Evolutionary conservation across 2,329 filamentous ascomycete genomes (phyloP), one percentile per base, ranked within the genome.

Genomic region (Tolypocladium nubicola): DNA sequence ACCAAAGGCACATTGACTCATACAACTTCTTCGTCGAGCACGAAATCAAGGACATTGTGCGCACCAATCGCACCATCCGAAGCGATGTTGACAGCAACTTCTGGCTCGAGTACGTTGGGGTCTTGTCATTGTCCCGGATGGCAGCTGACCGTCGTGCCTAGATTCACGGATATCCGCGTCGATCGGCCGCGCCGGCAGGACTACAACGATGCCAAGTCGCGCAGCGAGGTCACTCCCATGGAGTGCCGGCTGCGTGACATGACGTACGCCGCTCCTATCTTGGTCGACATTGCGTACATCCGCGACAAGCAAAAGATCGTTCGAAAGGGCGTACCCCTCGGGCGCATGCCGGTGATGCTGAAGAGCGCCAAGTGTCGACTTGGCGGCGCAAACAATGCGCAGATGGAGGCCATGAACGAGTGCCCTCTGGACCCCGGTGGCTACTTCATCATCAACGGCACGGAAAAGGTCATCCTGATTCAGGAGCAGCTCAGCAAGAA

Each of bases 401-500:
- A 96, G 67, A 96, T 97, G 92, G 90, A 90, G 60, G 76, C 86
- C 53, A 87, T 97, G 79, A 94, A 96, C 67, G 94, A 99, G 75
- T 99, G 94, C 67, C 90, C 94, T 16, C 79, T 99, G 45, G 94
- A 99, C 68, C 94, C 95, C 1, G 94, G 94, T 61, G 94, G 94
- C 55, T 99, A 99, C 72, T 99, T 99, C 67, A 94, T 99, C 67
- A 91, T 97, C 63, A 90, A 93, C 66, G 94, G 94, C 52, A 97
- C 95, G 23, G 94, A 99, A 72, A 99, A 99, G 77, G 94, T 99
- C 64, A 99, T 99, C 68, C 77, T 99, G 49, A 95, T 99, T 16
- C 94, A 99, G 72, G 95, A 99, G 70, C 94, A 99, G 75, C 78
- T 99, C 69, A 99, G 94, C 81, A 99, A 99, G 81, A 99, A 99